Evolutionary conservation across 78 protist species (phyloP).

Genomic region (Dictyostelium discoideum): dicty_2.7 NC_007089.4:860001-860500

Average conservation of each 20-base stretch:
- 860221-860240: not conserved
- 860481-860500: conserved; percentile 13
- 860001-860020: not conserved
- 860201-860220: not conserved
- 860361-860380: not conserved
- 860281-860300: not conserved
- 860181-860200: not conserved
- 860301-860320: not conserved
- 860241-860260: not conserved
- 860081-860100: not conserved
- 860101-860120: not conserved
- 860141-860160: not conserved
- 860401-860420: conserved; percentile 69
- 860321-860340: not conserved
- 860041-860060: not conserved
- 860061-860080: not conserved
- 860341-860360: not conserved
- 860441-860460: conserved; percentile 25
- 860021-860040: not conserved
- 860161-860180: not conserved
- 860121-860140: not conserved
- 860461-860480: conserved; percentile 43
- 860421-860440: conserved; percentile 66
- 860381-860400: conserved; percentile 8
- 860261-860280: not conserved